phyloP scores from a whole-genome alignment of 805 yeast species.

The Yarrowia divulgata region DNA sequence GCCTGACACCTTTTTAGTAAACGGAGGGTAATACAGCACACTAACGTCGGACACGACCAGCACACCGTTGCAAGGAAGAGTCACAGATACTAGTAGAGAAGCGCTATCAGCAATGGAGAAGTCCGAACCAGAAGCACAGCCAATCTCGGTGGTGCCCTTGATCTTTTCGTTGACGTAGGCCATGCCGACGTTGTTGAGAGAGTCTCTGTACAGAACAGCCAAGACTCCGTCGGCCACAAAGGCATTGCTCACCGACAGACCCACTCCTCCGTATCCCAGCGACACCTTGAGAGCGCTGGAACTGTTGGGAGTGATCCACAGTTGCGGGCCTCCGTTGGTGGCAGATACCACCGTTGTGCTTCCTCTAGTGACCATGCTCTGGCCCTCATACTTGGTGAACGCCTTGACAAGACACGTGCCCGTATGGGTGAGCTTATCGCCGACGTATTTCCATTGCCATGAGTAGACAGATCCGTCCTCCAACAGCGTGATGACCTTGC shows the following conservation, averaged over 20 bases:
- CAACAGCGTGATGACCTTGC: conserved; percentile 8
- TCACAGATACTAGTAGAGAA: conserved; percentile 16
- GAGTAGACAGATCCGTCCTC: conserved; percentile 32
- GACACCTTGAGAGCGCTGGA: conserved; percentile 14
- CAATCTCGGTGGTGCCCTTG: conserved; percentile 17
- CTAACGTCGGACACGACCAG: conserved; percentile 19
- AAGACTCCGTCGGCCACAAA: conserved; percentile 19
- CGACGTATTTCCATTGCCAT: conserved; percentile 15
- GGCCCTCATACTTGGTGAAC: conserved; percentile 2
- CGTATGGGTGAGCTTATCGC: conserved; percentile 12
- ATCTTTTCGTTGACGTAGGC: conserved; percentile 16
- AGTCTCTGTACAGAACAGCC: conserved; percentile 32
- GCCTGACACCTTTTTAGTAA: conserved; percentile 11
- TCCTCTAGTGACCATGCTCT: conserved; percentile 4
- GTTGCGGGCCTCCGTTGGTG: conserved; percentile 19
- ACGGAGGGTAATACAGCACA: conserved; percentile 28
- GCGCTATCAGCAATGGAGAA: conserved; percentile 18
- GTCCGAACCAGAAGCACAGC: conserved; percentile 6
- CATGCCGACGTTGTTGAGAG: conserved; percentile 21
- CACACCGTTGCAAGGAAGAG: conserved; percentile 25
- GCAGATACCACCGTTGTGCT: conserved; percentile 1
- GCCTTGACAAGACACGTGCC: conserved; percentile 15
- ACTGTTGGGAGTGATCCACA: conserved; percentile 4
- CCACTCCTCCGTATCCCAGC: conserved; percentile 35
- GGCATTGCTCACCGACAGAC: conserved; percentile 25